Evolutionary conservation across 805 yeast species (phyloP).

Genomic region (Tetrapisispora nanseiensis): DNA sequence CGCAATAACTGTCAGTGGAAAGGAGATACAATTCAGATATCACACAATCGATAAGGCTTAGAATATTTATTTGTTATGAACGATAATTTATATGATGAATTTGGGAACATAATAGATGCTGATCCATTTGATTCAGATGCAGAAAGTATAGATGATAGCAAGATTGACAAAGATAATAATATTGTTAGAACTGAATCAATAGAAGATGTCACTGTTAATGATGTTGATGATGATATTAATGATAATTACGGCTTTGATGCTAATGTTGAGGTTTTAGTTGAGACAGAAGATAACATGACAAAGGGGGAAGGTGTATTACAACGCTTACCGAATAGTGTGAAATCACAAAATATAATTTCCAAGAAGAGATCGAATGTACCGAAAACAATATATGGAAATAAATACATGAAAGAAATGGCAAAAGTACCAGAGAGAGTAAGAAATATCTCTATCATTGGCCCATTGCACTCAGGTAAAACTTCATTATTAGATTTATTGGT

Average conservation of each 20-base stretch:
- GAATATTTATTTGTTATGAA: conserved; percentile 34
- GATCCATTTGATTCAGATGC: conserved; percentile 4
- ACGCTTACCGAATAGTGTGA: background rate
- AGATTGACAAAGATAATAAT: background rate
- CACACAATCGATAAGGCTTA: too few species aligned
- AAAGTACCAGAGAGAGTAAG: conserved; percentile 54
- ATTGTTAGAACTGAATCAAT: background rate
- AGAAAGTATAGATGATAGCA: background rate
- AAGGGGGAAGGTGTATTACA: conserved; percentile 36
- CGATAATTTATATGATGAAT: conserved; percentile 70
- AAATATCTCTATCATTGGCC: conserved; percentile 73
- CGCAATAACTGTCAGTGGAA: too few species aligned
- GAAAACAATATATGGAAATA: conserved; percentile 46
- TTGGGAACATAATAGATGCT: conserved; percentile 20
- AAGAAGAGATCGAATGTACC: conserved; percentile 43
- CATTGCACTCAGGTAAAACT: conserved; percentile 79
- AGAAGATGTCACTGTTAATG: too few species aligned
- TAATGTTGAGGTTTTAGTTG: conserved; percentile 56
- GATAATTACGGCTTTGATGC: conserved; percentile 36
- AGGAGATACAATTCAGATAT: too few species aligned
- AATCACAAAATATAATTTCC: too few species aligned
- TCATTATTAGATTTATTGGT: conserved; percentile 62
- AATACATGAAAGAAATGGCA: conserved; percentile 46
- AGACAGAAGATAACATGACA: conserved; percentile 43
- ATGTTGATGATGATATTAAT: background rate